Percentiles rank a stretch among this genome's conserved stretches.
These are phyloP conservation scores for Trypanosoma melophagium DNA, from an alignment of 208 protist genomes.

Conservation along the genomic window DNA sequence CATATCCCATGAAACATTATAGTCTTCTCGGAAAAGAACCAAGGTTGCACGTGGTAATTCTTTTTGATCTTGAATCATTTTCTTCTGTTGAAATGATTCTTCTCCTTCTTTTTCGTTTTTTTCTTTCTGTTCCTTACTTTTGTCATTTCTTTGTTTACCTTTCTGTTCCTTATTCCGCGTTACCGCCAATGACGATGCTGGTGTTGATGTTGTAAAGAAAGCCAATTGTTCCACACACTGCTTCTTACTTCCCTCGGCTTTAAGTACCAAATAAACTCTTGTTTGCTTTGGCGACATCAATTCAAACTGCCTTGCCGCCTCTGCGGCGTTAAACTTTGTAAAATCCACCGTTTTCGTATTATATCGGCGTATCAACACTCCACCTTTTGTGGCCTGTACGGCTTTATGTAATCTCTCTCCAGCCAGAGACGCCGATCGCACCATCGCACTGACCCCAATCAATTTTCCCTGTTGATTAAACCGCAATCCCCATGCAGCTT, in stretches of 20 bases:
- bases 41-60: slow-evolving; percentile 12
- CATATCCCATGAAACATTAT: slow-evolving; percentile 21
- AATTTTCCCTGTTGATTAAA: slow-evolving; percentile 19
- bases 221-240: slow-evolving; percentile 17
- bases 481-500: slow-evolving; percentile 19
- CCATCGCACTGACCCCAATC: slow-evolving; percentile 14
- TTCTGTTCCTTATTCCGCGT: no score
- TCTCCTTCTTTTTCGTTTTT: neutral
- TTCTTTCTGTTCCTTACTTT: no score
- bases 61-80: no score
- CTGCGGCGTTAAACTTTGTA: neutral
- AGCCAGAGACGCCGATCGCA: slow-evolving; percentile 7
- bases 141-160: no score
- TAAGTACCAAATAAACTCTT: slow-evolving; percentile 10
- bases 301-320: slow-evolving; percentile 4
- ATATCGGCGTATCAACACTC: neutral
- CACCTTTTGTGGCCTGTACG: slow-evolving; percentile 6
- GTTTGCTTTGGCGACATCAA: slow-evolving; percentile 1
- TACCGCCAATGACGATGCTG: neutral
- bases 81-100: no score
- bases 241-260: neutral
- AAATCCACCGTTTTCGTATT: slow-evolving; percentile 19
- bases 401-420: slow-evolving; percentile 16
- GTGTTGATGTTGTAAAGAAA: slow-evolving; percentile 9
- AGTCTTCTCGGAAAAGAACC: slow-evolving; percentile 16